Evolutionary conservation across 345 rosid species (phyloP), one percentile per base, ranked within the genome.

Genomic region (Corymbia maculata): DNA sequence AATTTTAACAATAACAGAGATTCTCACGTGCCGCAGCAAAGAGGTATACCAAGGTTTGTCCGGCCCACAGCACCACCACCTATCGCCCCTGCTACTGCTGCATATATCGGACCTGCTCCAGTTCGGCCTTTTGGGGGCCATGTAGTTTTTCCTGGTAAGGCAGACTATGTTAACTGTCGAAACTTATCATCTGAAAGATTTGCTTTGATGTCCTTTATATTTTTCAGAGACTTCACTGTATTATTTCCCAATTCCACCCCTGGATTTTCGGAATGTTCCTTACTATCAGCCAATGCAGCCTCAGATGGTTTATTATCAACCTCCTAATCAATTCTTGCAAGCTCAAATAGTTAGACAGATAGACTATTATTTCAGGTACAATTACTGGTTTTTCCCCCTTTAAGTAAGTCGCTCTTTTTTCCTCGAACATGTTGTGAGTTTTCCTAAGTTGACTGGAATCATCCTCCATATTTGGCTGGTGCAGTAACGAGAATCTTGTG

Each of bases 401-500:
- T 53, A 87, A 75, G 9, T 19, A 75, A 75, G 24, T 75, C 36
- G 42, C 49, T 75, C 86, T 42, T 87, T 79, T 19, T 66, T 61
- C 45, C 87, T 88, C 88, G 61, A 75, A 19, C 49, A 36, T 10
- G 24, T 75, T 75, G 49, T 49, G 3, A 75, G 82, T 42, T 14
- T 85, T 51, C 45, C 49, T 88, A 88, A 61, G 85, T 87, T 90
- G 88, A 89, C 90, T 88, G 85, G 86, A 51, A 80, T 88, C 85
- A n/a, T 44, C 61, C 45, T 82, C 86, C 32, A 24, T 88, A 61
- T 92, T 89, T 66, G 47, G 91, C 90, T 90, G 17, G 86, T 95
- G 93, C 96, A 97, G 99, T 93, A 91, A 93, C 85, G 97, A 94
- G 51, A 97, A 97, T 94, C 93, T 97, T 92, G 89, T 94, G 88